phyloP scores from a whole-genome alignment of 2,329 filamentous ascomycete genomes.

The Periconia sp. region DNA sequence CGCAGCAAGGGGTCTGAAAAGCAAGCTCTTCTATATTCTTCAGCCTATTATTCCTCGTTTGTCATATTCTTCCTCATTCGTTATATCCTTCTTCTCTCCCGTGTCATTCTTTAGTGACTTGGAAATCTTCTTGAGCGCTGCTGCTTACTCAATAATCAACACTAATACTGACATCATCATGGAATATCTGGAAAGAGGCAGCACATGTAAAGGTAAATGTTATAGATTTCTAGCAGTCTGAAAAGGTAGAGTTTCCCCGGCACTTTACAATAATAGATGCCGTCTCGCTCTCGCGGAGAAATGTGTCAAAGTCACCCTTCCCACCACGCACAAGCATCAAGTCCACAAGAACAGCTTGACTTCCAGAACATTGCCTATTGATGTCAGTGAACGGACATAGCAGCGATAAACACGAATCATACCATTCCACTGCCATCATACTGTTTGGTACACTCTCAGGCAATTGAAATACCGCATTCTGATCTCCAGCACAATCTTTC shows the following conservation, averaged over 20 bases:
- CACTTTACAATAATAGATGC: neutral
- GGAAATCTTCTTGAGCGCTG: too few species aligned
- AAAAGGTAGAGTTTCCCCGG: neutral
- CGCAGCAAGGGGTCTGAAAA: too few species aligned
- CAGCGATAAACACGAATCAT: neutral
- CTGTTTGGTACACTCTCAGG: slow-evolving; percentile 3
- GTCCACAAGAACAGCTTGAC: neutral
- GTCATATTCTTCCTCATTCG: too few species aligned
- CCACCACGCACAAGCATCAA: slow-evolving; percentile 1
- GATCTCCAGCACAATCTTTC: slow-evolving; percentile 1
- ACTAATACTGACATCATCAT: too few species aligned
- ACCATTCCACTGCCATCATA: slow-evolving; percentile 3
- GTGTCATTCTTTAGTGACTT: too few species aligned
- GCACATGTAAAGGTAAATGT: too few species aligned
- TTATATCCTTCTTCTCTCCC: too few species aligned
- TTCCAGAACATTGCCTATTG: neutral
- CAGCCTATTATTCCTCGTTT: too few species aligned
- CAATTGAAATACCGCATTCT: slow-evolving; percentile 1
- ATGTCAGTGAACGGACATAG: neutral
- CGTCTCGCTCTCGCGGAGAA: neutral
- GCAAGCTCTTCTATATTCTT: too few species aligned
- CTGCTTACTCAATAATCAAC: too few species aligned
- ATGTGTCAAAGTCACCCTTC: neutral
- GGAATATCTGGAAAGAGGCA: too few species aligned
- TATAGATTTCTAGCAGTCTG: too few species aligned